Base-by-base conservation (phyloP, 2,329 filamentous ascomycete species). In the Teratosphaeria zuluensis region DNA sequence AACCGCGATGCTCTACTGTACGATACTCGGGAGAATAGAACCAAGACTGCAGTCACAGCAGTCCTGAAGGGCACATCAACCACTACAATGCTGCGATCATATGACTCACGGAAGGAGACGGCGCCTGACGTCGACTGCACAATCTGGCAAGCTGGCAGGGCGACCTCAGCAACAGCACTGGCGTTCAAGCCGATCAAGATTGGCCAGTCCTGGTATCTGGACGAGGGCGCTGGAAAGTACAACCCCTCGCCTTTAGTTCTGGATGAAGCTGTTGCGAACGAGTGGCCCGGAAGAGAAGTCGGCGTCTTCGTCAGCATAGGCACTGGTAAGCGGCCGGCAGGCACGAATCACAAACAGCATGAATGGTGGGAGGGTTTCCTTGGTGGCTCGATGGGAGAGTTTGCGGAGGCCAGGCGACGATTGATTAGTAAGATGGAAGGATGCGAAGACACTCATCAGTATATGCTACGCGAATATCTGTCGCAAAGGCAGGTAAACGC, bases 111-210 rank as follows among this genome's bases (percentile, higher is more conserved):
- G 67, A 90, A 88, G 73, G 94, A 97, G 72, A 88, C 92, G 0
- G 83, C 91, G 0, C 89, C 92, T 2, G 92, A 96, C 72, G 92
- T 90, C 62, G 89, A 96, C 69, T 96, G 92, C 74, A 95, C 87
- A 53, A 94, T 99, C 59, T 99, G 94, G 94, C 87, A 99, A 75
- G 94, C 94, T 4, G 94, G 94, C 11, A 85, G 94, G 61, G 94
- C 94, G n/a, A 99, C 94, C 0, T 90, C 84, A 56, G 90, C 94
- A 0, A 94, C 92, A 0, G 90, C 89, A 0, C 79, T 96, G 51
- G 94, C 94, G 1, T 99, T 99, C 77, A 99, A 99, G 72, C 91
- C 92, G 0, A 91, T 99, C 55, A 87, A 89, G 64, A 89, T 99
- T 46, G 94, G 94, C 3, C 92, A 97, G 72, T 92, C 91, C 0